Base-by-base conservation (phyloP, 1,284 basidiomycete species). In the Hypsizygus ulmarius region DNA sequence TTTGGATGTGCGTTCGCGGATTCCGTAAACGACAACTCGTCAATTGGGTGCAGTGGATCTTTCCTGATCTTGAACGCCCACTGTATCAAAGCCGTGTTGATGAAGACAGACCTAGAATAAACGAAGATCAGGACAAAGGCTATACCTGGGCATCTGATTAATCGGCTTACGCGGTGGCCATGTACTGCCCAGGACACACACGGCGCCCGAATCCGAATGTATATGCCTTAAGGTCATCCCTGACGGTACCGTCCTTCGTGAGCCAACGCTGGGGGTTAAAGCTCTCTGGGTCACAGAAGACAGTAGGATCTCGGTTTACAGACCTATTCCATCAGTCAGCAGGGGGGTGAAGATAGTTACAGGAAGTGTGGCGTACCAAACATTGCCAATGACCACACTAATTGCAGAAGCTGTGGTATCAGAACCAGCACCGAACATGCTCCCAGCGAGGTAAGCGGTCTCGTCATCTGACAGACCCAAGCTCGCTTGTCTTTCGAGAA, bases 331-430 rank as follows among this genome's bases (percentile, higher is more conserved):
- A 39, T 37, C 9, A 1, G 19, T 36, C 8, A 7, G 9, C 14
- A 18, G 8, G 33, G 11, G 21, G 19, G 27, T 21, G 10, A 45
- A 29, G 44, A 3, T 5, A 15, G n/a, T n/a, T 5, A 34, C 10
- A 10, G 32, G 15, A 5, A 34, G 32, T 3, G 11, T 3, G 32
- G 39, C 63, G 6, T 44, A 79, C 82, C 83, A 86, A n/a, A 77
- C 73, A 49, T 78, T 81, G 5, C 78, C 81, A n/a, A 78, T 68
- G 3, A 85, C 74, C 34, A 77, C 69, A 29, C 73, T 76, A 38
- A 88, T 78, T 0, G 75, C 83, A 6, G 75, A 72, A 1, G 78
- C 75, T 2, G 75, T 82, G 64, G 82, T 84, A 47, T 82, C 83
- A 2, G 75, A 75, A 3, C 82, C 82, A 0, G 82, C 82, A 32